These are phyloP conservation scores for Stephania japonica DNA, from an alignment of 164 flowering plant species.

Conservation along the genomic window DNA sequence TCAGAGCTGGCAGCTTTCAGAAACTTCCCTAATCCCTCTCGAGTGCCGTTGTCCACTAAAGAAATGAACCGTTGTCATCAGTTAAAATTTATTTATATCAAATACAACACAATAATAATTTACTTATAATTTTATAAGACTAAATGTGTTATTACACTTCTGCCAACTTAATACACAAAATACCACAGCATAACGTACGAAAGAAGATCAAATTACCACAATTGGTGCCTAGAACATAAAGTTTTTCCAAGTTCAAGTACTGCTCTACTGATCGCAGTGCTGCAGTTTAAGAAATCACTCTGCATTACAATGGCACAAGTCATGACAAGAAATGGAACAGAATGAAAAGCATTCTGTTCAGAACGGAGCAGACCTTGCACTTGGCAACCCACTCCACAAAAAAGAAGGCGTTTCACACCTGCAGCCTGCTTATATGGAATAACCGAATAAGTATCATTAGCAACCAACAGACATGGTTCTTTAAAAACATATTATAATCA, in stretches of 20 bases:
- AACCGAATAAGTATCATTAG: neutral
- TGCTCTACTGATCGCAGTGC: slow-evolving; percentile 94
- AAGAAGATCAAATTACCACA: slow-evolving; percentile 53
- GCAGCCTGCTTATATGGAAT: slow-evolving; percentile 56
- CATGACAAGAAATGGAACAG: slow-evolving; percentile 29
- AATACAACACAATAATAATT: neutral
- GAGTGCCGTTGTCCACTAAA: slow-evolving; percentile 91
- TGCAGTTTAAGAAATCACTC: slow-evolving; percentile 83
- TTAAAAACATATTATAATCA: neutral
- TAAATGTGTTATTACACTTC: neutral
- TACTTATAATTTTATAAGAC: neutral
- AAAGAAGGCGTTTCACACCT: slow-evolving; percentile 91
- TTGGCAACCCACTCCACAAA: slow-evolving; percentile 99
- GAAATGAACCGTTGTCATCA: slow-evolving; percentile 11
- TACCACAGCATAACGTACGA: neutral
- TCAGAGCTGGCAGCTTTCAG: slow-evolving; percentile 90
- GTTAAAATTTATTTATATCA: slow-evolving; percentile 1
- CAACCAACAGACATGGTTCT: neutral
- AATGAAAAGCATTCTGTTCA: slow-evolving; percentile 8
- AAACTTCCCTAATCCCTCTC: slow-evolving; percentile 94
- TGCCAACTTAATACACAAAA: neutral
- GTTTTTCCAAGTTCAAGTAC: slow-evolving; percentile 85
- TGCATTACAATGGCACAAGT: slow-evolving; percentile 69
- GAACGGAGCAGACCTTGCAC: slow-evolving; percentile 63
- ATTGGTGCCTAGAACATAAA: slow-evolving; percentile 93